Percentiles rank a stretch among this genome's conserved stretches.
Conservation (phyloP, 208 protist genomes). For the Acanthamoeba triangularis region DNA sequence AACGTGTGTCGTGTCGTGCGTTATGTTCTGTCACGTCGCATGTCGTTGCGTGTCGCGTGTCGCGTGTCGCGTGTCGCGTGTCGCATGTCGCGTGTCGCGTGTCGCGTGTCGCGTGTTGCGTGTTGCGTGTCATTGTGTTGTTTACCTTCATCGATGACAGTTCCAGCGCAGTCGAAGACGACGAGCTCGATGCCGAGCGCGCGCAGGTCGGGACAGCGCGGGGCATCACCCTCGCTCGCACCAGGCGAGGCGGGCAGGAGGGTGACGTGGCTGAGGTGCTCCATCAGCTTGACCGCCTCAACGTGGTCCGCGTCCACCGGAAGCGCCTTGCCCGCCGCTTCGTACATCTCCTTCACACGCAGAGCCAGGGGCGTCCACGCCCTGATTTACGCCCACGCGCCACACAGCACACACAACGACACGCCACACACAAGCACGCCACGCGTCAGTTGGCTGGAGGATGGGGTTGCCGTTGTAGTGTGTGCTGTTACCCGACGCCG, state of each 20-base stretch:
- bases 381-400: neutral
- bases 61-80: too few relatives aligned
- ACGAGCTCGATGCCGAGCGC: conserved; percentile 79
- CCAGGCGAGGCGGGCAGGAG: neutral
- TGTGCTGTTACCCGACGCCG: neutral
- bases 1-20: neutral
- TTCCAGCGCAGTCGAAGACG: conserved; percentile 84
- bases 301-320: conserved; percentile 47
- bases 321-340: neutral
- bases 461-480: neutral
- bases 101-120: too few relatives aligned
- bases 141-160: conserved; percentile 78
- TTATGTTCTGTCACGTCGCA: too few relatives aligned
- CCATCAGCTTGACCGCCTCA: conserved; percentile 17
- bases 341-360: conserved; percentile 51
- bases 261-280: neutral
- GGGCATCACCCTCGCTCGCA: neutral
- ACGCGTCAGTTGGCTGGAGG: neutral
- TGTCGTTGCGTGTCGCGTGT: too few relatives aligned
- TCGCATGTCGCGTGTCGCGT: too few relatives aligned
- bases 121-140: neutral
- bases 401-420: neutral
- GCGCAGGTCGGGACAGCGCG: conserved; percentile 37
- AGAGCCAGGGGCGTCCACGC: neutral
- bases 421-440: neutral